phyloP scores from a whole-genome alignment of 129 eudicot genomes.

The Sambucus nigra region DNA sequence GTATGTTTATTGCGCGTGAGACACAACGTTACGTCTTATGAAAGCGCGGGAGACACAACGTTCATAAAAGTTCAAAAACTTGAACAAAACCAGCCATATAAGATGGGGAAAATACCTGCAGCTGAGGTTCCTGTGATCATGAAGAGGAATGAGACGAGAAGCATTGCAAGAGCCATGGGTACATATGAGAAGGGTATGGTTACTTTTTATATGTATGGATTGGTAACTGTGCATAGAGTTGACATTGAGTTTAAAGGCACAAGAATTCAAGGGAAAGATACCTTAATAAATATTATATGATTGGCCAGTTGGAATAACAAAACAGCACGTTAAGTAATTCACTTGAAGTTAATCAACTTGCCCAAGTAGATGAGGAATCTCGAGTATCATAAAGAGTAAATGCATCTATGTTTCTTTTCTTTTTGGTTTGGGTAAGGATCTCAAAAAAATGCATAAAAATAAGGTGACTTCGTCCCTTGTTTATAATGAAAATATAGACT shows the following conservation, averaged over 20 bases:
- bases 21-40: too few relatives aligned
- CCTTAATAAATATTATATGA: background rate
- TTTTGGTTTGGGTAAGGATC: too few relatives aligned
- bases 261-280: constrained; percentile 1
- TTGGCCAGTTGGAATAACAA: constrained; percentile 7
- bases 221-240: background rate
- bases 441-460: too few relatives aligned
- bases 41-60: too few relatives aligned
- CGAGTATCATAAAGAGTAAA: too few relatives aligned
- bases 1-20: too few relatives aligned
- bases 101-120: constrained; percentile 10
- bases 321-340: background rate
- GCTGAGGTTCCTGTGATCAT: constrained; percentile 5
- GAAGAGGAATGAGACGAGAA: constrained; percentile 3
- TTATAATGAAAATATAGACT: too few relatives aligned
- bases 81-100: too few relatives aligned
- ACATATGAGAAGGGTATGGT: background rate
- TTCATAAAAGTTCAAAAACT: background rate
- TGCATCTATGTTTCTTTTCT: too few relatives aligned
- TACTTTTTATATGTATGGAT: too few relatives aligned
- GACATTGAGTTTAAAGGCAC: background rate
- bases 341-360: background rate
- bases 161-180: constrained; percentile 6
- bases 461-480: too few relatives aligned
- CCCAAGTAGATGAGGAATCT: background rate